Evolutionary conservation across 2,329 filamentous ascomycete genomes (phyloP).

Genomic region (Colletotrichum coccodes): DNA sequence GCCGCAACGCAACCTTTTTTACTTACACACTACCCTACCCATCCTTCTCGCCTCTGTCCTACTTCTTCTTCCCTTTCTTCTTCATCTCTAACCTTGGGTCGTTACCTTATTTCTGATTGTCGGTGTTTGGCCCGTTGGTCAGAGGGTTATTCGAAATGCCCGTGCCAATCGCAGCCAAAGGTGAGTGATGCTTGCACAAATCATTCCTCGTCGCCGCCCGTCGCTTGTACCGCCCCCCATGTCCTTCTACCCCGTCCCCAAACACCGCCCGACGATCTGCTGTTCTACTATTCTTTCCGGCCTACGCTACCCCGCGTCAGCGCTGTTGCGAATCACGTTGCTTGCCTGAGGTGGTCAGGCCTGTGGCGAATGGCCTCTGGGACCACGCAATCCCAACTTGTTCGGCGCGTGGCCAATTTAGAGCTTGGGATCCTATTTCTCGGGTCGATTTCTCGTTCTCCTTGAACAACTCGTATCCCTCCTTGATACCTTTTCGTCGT

Average conservation of each 20-base stretch:
- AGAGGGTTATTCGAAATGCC: conserved; percentile 27
- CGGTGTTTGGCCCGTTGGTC: conserved; percentile 3
- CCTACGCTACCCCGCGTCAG: conserved; percentile 27
- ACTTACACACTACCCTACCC: neutral
- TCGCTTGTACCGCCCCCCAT: conserved; percentile 17
- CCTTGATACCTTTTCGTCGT: neutral
- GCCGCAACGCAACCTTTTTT: neutral
- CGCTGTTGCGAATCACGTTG: conserved; percentile 29
- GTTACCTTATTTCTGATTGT: neutral
- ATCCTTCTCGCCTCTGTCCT: neutral
- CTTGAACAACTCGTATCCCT: neutral
- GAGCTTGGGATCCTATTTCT: conserved; percentile 11
- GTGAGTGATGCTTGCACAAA: conserved; percentile 19
- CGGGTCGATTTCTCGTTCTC: neutral
- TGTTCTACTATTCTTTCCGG: neutral
- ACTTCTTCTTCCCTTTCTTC: neutral
- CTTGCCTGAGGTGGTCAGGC: conserved; percentile 32
- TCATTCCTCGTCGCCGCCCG: conserved; percentile 18
- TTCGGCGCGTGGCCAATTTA: conserved; percentile 22
- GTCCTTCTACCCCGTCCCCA: neutral
- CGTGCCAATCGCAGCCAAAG: conserved; percentile 33
- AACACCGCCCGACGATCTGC: conserved; percentile 29
- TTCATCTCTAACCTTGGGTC: conserved; percentile 6
- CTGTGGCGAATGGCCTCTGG: conserved; percentile 26
- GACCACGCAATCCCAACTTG: conserved; percentile 27